Conservation (phyloP, 495 filamentous ascomycete species). For the Trichoderma parareesei region DNA sequence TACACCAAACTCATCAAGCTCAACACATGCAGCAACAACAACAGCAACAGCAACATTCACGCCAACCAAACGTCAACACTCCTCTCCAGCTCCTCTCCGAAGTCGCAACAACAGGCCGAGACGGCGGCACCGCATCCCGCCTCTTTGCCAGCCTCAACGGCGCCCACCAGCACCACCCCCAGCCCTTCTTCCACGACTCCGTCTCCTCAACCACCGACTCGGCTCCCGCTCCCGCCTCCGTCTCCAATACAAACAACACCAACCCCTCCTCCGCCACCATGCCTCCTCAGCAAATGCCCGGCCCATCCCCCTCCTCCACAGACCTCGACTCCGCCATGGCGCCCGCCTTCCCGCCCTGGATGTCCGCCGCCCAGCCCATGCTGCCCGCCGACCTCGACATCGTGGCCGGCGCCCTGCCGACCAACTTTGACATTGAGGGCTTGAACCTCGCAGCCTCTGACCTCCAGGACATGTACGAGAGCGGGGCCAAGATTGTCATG, state of each 20-base stretch:
- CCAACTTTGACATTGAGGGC: constrained; percentile 7
- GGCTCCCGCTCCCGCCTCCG: background rate
- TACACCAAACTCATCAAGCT: too few relatives aligned
- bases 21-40: background rate
- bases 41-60: constrained; percentile 18
- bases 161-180: constrained; percentile 13
- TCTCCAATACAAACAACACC: background rate
- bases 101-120: constrained; percentile 30
- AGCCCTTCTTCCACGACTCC: constrained; percentile 25
- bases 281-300: background rate
- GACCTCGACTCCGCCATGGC: constrained; percentile 4
- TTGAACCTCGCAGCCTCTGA: background rate
- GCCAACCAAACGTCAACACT: constrained; percentile 33
- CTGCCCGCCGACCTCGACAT: background rate
- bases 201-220: background rate
- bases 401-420: background rate
- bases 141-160: constrained; percentile 5
- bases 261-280: background rate
- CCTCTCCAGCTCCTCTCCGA: constrained; percentile 61
- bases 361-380: constrained; percentile 3
- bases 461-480: background rate
- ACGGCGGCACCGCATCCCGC: constrained; percentile 6
- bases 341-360: constrained; percentile 2
- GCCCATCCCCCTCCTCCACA: constrained; percentile 1
- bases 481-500: constrained; percentile 4